Evolutionary conservation across 2,329 filamentous ascomycete species (phyloP), one percentile per base, ranked within the genome.

Genomic region (Alternaria solani): DNA sequence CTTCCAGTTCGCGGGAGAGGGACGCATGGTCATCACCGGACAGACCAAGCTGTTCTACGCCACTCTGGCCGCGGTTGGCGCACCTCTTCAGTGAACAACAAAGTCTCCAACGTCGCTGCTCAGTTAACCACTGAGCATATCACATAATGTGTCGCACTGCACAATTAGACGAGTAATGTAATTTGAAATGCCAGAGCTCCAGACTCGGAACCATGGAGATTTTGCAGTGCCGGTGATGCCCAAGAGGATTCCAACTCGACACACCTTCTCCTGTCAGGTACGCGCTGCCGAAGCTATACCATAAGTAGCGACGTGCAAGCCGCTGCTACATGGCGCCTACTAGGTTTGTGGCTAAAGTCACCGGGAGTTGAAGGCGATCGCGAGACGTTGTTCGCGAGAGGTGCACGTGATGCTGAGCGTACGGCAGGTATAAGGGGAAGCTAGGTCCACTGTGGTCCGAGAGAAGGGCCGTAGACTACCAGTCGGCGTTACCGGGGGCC

Each of bases 31-130:
- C 23, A 64, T 71, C 25, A 70, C 68, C 46, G 68, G 68, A 4
- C 65, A 71, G 57, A 70, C 67, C 7, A 71, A 68, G 54, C 60
- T 71, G 12, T 71, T 70, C 55, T 71, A 71, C 39, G 66, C 41
- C 41, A 71, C 68, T 23, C 16, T 71, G 28, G 64, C 62, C 46
- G 67, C 68, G 5, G 64, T 63, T 36, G 68, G 68, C 32, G 43
- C 61, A 38, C 56, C 49, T 14, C 42, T 58, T 18, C 51, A 55
- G 20, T 58, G 32, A 34, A 28, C 38, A 25, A 47, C 23, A 23
- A 9, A 44, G 28, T 25, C 14, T 20, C 25, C n/a, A 49, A 46
- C 39, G 14, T 20, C 20, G 5, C 41, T 25, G 18, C 34, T 20
- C 26, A 49, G 23, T 25, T 25, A 1, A 49, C 26, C 25, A 26